Percentiles rank a stretch among this genome's conserved stretches.
Evolutionary conservation across 1,139 yeast species (phyloP).

Genomic region (Blastobotrys arbuscula): DNA sequence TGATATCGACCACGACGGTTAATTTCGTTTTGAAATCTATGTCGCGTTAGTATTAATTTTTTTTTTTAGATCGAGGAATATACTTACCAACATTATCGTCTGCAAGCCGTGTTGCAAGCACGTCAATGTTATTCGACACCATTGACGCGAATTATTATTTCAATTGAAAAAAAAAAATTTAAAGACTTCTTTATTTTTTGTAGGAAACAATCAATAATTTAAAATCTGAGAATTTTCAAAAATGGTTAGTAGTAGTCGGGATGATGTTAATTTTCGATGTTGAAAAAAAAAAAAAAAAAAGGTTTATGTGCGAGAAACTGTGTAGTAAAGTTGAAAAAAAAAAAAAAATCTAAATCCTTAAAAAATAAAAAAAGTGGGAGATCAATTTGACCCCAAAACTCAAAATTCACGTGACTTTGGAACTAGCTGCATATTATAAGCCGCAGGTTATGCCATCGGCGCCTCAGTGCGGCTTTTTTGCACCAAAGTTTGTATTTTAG

Average conservation of each 20-base stretch:
- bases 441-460: no score
- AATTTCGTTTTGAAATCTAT: conserved; percentile 55
- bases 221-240: neutral
- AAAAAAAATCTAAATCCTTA: no score
- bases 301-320: neutral
- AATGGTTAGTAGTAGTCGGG: neutral
- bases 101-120: conserved; percentile 54
- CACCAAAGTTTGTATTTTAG: no score
- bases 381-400: conserved; percentile 8
- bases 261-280: neutral
- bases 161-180: neutral
- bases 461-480: no score
- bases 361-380: conserved; percentile 12
- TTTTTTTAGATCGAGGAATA: neutral
- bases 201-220: neutral
- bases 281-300: neutral
- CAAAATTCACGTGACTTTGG: conserved; percentile 10
- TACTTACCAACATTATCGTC: conserved; percentile 37
- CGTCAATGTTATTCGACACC: conserved; percentile 38
- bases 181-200: neutral
- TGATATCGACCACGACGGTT: conserved; percentile 67
- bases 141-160: conserved; percentile 5
- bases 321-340: conserved; percentile 1
- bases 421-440: no score
- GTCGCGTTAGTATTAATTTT: neutral